Evolutionary conservation across 2,329 filamentous ascomycete genomes (phyloP).

Genomic region (Fusarium anguioides): DNA sequence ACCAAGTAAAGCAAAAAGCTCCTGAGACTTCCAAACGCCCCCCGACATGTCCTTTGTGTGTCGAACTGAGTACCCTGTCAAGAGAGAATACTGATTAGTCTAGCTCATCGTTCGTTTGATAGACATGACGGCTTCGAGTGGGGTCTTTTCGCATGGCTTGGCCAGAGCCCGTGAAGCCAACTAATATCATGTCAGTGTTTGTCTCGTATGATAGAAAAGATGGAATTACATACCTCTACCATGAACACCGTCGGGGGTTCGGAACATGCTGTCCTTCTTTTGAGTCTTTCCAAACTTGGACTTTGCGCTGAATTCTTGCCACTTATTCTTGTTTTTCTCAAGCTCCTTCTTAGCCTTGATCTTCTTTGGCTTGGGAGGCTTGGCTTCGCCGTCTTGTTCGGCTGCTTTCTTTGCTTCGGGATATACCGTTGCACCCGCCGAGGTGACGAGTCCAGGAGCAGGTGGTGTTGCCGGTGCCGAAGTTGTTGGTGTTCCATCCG

Average conservation of each 20-base stretch:
- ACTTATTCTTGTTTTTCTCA: slow-evolving; percentile 90
- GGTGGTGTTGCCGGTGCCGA: slow-evolving; percentile 53
- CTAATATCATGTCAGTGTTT: slow-evolving; percentile 59
- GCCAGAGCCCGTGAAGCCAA: slow-evolving; percentile 95
- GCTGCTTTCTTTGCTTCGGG: slow-evolving; percentile 70
- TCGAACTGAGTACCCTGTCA: slow-evolving; percentile 41
- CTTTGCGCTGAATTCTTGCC: slow-evolving; percentile 92
- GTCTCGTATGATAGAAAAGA: not conserved
- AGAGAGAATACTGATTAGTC: slow-evolving; percentile 62
- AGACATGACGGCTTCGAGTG: slow-evolving; percentile 83
- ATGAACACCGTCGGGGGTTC: slow-evolving; percentile 86
- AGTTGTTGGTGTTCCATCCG: slow-evolving; percentile 74
- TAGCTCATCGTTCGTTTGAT: slow-evolving; percentile 80
- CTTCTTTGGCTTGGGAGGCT: slow-evolving; percentile 84
- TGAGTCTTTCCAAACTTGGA: slow-evolving; percentile 72
- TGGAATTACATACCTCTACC: slow-evolving; percentile 75
- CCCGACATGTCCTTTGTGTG: slow-evolving; percentile 32
- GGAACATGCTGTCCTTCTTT: slow-evolving; percentile 97
- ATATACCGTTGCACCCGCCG: slow-evolving; percentile 68
- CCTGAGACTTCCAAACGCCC: slow-evolving; percentile 43
- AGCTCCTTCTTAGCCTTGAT: slow-evolving; percentile 92
- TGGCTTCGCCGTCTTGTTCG: slow-evolving; percentile 73
- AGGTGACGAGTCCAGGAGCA: slow-evolving; percentile 60
- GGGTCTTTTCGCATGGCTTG: slow-evolving; percentile 96
- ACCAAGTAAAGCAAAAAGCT: slow-evolving; percentile 49